A percentile compares a stretch with the other conserved stretches of the same genome.
phyloP scores from a whole-genome alignment of 2,329 filamentous ascomycete genomes.

The Sphaerulina populicola region DNA sequence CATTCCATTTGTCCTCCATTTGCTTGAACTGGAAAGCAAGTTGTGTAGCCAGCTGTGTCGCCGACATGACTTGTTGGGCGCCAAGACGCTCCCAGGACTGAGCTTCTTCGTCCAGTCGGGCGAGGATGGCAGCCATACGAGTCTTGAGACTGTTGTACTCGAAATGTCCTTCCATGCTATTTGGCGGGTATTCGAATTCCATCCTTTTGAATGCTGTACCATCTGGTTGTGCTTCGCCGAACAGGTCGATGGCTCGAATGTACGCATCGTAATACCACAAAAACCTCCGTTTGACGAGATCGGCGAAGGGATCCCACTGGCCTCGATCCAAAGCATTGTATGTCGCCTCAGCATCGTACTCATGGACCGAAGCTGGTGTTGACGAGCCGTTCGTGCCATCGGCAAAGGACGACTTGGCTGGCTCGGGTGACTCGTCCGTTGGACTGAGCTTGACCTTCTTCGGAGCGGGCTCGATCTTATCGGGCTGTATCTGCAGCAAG shows the following conservation, averaged over 20 bases:
- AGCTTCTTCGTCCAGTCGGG: constrained; percentile 63
- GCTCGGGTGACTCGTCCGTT: constrained; percentile 5
- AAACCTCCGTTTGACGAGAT: constrained; percentile 83
- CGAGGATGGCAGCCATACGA: constrained; percentile 61
- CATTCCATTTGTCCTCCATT: constrained; percentile 65
- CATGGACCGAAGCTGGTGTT: constrained; percentile 23
- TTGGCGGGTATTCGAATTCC: constrained; percentile 73
- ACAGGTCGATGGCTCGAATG: constrained; percentile 59
- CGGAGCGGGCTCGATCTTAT: constrained; percentile 12
- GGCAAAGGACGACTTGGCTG: constrained; percentile 9
- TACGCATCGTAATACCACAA: constrained; percentile 95
- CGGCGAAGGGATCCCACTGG: constrained; percentile 77
- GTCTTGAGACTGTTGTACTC: constrained; percentile 66
- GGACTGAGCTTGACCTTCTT: constrained; percentile 19
- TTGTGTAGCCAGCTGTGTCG: constrained; percentile 56
- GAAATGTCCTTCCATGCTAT: constrained; percentile 80
- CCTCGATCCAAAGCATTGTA: constrained; percentile 31
- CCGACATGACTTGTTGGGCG: constrained; percentile 44
- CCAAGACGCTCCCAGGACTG: constrained; percentile 64
- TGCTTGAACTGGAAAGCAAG: constrained; percentile 79
- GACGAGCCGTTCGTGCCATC: constrained; percentile 13
- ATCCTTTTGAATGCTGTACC: constrained; percentile 63
- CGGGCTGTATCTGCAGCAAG: constrained; percentile 57
- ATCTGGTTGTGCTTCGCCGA: constrained; percentile 50
- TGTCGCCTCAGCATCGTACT: constrained; percentile 37